Percentiles rank a stretch among this genome's conserved stretches.
Evolutionary conservation across 106 monocot species (phyloP).

Genomic region (Amphibolis antarctica): DNA sequence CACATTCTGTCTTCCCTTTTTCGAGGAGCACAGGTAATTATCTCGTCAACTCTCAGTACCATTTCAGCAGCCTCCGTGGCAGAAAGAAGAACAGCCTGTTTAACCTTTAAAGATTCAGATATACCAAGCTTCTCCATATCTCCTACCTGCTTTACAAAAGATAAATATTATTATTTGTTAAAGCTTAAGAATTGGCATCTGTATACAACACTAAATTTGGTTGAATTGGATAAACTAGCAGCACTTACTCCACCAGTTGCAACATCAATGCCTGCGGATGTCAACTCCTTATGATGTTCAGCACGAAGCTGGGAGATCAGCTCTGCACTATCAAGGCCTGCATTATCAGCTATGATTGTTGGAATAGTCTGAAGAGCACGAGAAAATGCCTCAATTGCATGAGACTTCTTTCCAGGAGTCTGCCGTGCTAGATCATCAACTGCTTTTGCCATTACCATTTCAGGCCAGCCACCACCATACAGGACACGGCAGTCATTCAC

Average conservation of each 20-base stretch:
- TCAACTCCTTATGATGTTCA: constrained; percentile 67
- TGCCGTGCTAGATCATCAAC: constrained; percentile 84
- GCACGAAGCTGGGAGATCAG: constrained; percentile 89
- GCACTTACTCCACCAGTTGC: constrained; percentile 61
- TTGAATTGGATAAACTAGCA: too few relatives aligned
- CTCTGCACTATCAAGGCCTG: constrained; percentile 90
- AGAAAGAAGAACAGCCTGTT: constrained; percentile 88
- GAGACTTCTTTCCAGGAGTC: constrained; percentile 91
- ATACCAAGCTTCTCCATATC: constrained; percentile 93
- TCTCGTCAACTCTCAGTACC: constrained; percentile 90
- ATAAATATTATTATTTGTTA: too few relatives aligned
- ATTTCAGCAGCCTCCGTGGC: constrained; percentile 96
- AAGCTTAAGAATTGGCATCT: too few relatives aligned
- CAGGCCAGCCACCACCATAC: constrained; percentile 95
- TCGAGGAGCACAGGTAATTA: constrained; percentile 85
- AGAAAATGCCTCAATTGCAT: constrained; percentile 93
- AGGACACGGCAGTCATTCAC: constrained; percentile 81
- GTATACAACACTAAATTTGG: too few relatives aligned
- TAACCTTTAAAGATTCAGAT: constrained; percentile 88
- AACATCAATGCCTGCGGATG: constrained; percentile 74
- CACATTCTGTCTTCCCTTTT: constrained; percentile 88
- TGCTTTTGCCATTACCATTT: constrained; percentile 91
- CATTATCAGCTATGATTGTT: constrained; percentile 87
- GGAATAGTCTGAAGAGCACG: constrained; percentile 79
- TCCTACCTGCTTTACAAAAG: constrained; percentile 43